Evolutionary conservation across 441 rosid species (phyloP).

Genomic region (Jatropha multifida): DNA sequence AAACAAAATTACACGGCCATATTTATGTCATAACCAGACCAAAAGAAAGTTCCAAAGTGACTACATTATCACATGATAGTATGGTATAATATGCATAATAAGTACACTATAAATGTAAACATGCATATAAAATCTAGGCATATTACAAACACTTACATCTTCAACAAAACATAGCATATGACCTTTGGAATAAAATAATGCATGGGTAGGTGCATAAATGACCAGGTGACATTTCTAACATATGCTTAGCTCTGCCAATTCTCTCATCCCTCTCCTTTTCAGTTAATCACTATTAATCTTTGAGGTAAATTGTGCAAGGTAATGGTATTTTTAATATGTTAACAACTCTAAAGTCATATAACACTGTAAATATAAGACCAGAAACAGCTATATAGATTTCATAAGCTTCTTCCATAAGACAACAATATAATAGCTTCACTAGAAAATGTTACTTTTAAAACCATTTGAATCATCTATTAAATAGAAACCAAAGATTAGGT

Average conservation of each 20-base stretch:
- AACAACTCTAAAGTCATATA: not conserved
- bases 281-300: not conserved
- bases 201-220: not conserved
- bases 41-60: not conserved
- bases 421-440: not conserved
- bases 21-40: not conserved
- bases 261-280: slow-evolving; percentile 1
- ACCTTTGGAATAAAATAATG: not conserved
- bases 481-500: not conserved
- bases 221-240: slow-evolving; percentile 2
- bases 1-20: too few species aligned
- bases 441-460: not conserved
- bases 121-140: not conserved
- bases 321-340: not conserved
- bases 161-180: not conserved
- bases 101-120: not conserved
- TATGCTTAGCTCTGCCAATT: not conserved
- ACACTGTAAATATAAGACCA: not conserved
- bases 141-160: not conserved
- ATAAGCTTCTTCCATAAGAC: not conserved
- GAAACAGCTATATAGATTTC: not conserved
- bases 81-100: not conserved
- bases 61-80: not conserved
- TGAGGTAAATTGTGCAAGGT: not conserved
- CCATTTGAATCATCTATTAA: not conserved